Evolutionary conservation across 345 rosid genomes (phyloP).

Genomic region (Durio zibethinus): DNA sequence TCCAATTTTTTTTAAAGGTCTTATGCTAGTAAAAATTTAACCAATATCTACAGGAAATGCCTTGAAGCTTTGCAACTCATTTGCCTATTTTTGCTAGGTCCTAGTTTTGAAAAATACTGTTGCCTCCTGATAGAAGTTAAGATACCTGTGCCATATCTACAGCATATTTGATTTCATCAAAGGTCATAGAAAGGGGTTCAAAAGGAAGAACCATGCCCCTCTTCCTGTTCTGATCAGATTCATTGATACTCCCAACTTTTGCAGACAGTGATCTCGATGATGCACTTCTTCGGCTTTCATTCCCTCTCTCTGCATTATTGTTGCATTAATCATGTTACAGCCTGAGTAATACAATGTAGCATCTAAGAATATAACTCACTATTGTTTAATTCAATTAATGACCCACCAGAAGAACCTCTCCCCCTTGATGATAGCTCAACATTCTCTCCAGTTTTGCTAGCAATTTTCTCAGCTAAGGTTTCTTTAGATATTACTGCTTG

Average conservation of each 20-base stretch:
- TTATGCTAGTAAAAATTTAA: not conserved
- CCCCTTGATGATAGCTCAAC: constrained; percentile 36
- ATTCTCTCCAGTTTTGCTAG: constrained; percentile 25
- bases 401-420: constrained; percentile 33
- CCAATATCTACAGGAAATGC: not conserved
- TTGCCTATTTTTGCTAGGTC: not conserved
- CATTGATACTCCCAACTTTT: constrained; percentile 34
- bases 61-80: not conserved
- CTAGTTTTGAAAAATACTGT: not conserved
- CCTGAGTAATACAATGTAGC: not conserved
- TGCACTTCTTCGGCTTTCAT: constrained; percentile 19
- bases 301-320: constrained; percentile 37
- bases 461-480: constrained; percentile 39
- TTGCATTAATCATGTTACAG: constrained; percentile 6
- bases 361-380: not conserved
- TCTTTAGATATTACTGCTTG: constrained; percentile 53
- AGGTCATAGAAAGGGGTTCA: constrained; percentile 52
- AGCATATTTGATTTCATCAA: constrained; percentile 56
- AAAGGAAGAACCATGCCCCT: constrained; percentile 72
- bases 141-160: constrained; percentile 67
- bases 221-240: constrained; percentile 28
- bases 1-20: not conserved
- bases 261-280: constrained; percentile 32
- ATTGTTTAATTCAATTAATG: not conserved
- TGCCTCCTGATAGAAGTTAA: not conserved